A percentile compares a stretch with the other conserved stretches of the same genome.
Conservation (phyloP, 352 stramenopile genomes). For the Vaucheria bursata region DNA sequence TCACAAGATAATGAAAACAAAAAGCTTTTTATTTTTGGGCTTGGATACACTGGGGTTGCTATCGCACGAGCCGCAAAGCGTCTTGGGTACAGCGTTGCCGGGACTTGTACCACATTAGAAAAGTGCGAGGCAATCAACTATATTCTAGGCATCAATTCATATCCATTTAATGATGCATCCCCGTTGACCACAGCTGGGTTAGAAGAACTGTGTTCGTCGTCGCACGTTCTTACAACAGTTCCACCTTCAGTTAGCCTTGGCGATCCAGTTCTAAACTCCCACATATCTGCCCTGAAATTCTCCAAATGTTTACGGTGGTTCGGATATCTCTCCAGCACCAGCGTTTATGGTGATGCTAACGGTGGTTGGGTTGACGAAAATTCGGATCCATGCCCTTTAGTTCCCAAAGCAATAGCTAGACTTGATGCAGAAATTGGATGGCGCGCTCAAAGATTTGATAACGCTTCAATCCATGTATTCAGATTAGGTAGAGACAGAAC, state of each 20-base stretch:
- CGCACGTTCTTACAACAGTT: constrained; percentile 63
- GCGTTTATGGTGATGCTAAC: constrained; percentile 80
- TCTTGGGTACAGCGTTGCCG: background rate
- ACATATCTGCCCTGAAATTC: constrained; percentile 44
- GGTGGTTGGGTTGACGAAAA: constrained; percentile 69
- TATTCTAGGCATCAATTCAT: too few species aligned
- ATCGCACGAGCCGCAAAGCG: background rate
- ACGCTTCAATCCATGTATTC: too few species aligned
- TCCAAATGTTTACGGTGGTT: constrained; percentile 60
- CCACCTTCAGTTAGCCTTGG: constrained; percentile 41
- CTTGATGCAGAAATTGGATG: constrained; percentile 66
- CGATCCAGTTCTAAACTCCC: constrained; percentile 61
- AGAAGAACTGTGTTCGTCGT: constrained; percentile 56
- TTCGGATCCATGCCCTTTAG: constrained; percentile 59
- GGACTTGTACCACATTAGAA: background rate
- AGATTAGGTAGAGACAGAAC: too few species aligned
- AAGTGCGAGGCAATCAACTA: background rate
- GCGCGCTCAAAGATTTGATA: too few species aligned
- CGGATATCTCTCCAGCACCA: constrained; percentile 76
- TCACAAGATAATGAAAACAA: background rate
- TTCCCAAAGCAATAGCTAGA: constrained; percentile 62
- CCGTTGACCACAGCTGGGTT: constrained; percentile 50
- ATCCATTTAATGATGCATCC: background rate
- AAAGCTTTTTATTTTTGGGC: background rate
- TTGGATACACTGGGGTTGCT: background rate